phyloP scores from a whole-genome alignment of 306 rosid genomes.

The Herpetospermum pedunculosum region DNA sequence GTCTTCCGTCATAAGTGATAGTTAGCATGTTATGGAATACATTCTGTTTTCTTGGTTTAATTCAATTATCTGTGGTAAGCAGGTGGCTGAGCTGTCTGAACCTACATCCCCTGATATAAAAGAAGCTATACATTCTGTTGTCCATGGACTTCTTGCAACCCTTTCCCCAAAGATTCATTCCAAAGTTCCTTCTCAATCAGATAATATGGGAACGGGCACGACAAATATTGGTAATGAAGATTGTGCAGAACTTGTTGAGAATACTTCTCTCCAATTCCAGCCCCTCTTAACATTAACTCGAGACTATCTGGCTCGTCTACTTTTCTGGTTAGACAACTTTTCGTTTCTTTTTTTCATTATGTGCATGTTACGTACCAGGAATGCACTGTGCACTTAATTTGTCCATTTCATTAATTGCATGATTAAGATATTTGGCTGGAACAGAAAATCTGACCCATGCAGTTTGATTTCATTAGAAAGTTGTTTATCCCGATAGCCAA shows the following conservation, averaged over 20 bases:
- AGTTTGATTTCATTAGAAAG: neutral
- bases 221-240: constrained; percentile 46
- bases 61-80: constrained; percentile 5
- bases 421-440: neutral
- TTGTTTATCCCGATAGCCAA: neutral
- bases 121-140: constrained; percentile 69
- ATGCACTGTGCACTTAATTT: neutral
- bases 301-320: constrained; percentile 81
- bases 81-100: constrained; percentile 94
- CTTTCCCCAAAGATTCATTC: constrained; percentile 93
- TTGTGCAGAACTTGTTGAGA: constrained; percentile 71
- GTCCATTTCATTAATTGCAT: neutral
- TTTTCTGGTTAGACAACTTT: constrained; percentile 66
- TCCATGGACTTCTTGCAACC: constrained; percentile 91
- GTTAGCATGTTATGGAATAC: neutral
- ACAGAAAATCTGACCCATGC: neutral
- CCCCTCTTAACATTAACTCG: constrained; percentile 64
- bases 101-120: constrained; percentile 67
- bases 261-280: constrained; percentile 75
- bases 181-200: constrained; percentile 48
- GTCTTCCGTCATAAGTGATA: neutral
- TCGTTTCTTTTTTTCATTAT: constrained; percentile 1
- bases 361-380: neutral
- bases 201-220: constrained; percentile 42
- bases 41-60: neutral